phyloP scores from a whole-genome alignment of 2,329 filamentous ascomycete genomes.

The Sphaerulina populicola region DNA sequence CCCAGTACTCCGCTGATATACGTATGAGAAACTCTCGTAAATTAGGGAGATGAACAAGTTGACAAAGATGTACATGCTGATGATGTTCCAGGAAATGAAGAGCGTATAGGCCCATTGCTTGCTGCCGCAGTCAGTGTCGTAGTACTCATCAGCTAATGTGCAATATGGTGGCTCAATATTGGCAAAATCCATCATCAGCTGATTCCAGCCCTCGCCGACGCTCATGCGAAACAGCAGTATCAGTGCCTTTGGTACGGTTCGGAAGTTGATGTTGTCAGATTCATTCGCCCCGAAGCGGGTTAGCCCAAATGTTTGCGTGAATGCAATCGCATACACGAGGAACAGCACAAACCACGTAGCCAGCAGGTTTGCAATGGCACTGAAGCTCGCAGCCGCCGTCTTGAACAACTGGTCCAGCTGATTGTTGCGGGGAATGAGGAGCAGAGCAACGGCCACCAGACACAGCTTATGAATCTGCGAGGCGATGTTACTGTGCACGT shows the following conservation, averaged over 20 bases:
- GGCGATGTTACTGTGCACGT: constrained; percentile 51
- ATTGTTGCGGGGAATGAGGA: constrained; percentile 93
- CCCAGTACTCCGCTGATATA: constrained; percentile 94
- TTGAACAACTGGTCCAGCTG: constrained; percentile 98
- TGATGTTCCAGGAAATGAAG: constrained; percentile 95
- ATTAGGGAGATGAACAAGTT: constrained; percentile 97
- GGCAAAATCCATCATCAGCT: constrained; percentile 93
- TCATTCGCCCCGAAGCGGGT: constrained; percentile 74
- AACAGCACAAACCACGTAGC: constrained; percentile 98
- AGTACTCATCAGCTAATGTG: constrained; percentile 63
- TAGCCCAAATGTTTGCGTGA: constrained; percentile 91
- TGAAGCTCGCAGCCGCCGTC: constrained; percentile 87
- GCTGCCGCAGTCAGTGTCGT: constrained; percentile 87
- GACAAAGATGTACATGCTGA: constrained; percentile 99
- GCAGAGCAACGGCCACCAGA: constrained; percentile 76
- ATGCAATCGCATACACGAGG: constrained; percentile 87
- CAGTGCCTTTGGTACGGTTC: constrained; percentile 85
- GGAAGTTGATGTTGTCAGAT: constrained; percentile 76
- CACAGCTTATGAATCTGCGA: constrained; percentile 87
- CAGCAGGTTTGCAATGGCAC: constrained; percentile 80
- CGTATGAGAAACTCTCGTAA: constrained; percentile 98
- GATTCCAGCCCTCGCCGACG: constrained; percentile 92
- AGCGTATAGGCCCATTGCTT: constrained; percentile 76
- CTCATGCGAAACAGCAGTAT: constrained; percentile 91
- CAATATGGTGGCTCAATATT: constrained; percentile 71